phyloP scores from a whole-genome alignment of 805 yeast species.

The Pichia californica region DNA sequence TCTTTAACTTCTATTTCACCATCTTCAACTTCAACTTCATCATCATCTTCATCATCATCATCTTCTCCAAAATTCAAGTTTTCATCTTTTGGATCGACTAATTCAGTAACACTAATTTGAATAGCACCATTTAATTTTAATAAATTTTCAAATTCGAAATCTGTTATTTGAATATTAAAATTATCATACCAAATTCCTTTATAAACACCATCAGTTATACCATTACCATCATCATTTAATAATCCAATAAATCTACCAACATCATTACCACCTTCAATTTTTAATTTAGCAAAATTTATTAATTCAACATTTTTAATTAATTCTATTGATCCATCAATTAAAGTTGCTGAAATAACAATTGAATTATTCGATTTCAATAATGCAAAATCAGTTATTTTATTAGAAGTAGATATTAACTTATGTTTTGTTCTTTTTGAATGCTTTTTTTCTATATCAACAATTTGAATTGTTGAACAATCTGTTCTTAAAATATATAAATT shows the following conservation, averaged over 20 bases:
- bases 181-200: conserved; percentile 27
- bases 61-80: conserved; percentile 15
- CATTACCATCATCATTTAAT: background rate
- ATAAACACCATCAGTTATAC: conserved; percentile 6
- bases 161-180: conserved; percentile 19
- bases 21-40: conserved; percentile 12
- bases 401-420: conserved; percentile 24
- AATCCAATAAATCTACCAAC: conserved; percentile 12
- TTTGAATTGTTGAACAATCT: conserved; percentile 5
- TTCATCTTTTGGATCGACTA: conserved; percentile 8
- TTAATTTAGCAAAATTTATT: conserved; percentile 4
- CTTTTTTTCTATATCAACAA: conserved; percentile 23
- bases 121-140: conserved; percentile 20
- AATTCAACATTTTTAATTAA: conserved; percentile 14
- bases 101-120: conserved; percentile 21
- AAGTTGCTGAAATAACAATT: conserved; percentile 11
- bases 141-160: conserved; percentile 30
- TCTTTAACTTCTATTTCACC: too few relatives aligned
- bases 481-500: background rate
- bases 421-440: too few relatives aligned
- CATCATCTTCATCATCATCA: conserved; percentile 11
- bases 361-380: conserved; percentile 3
- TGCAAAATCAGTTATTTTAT: conserved; percentile 10
- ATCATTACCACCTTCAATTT: conserved; percentile 13
- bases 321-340: conserved; percentile 19